Conservation (phyloP, 2,329 filamentous ascomycete genomes). For the Colletotrichum phormii region DNA sequence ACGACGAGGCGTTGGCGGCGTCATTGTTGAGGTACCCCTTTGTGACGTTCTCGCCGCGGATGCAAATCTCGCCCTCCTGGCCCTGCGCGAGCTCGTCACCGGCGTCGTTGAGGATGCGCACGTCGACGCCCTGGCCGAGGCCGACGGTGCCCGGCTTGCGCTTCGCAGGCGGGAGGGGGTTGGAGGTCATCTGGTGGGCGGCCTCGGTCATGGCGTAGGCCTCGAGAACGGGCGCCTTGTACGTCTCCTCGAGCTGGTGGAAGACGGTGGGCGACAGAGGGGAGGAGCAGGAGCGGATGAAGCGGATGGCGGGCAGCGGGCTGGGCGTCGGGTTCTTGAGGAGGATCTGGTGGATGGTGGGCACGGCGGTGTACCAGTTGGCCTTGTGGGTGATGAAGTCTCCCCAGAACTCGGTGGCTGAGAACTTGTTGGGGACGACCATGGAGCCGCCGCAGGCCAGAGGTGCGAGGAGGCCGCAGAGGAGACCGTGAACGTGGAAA, state of each 20-base stretch:
- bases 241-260: constrained; percentile 79
- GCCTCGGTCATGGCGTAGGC: constrained; percentile 96
- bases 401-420: constrained; percentile 83
- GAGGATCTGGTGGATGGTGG: constrained; percentile 91
- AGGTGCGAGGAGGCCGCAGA: constrained; percentile 84
- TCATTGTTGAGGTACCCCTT: constrained; percentile 88
- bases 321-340: constrained; percentile 78
- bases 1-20: constrained; percentile 78
- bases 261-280: constrained; percentile 86
- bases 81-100: constrained; percentile 78
- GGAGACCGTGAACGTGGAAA: constrained; percentile 90
- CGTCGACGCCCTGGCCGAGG: constrained; percentile 83
- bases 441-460: constrained; percentile 82
- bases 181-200: constrained; percentile 86
- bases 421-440: constrained; percentile 83
- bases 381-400: constrained; percentile 80
- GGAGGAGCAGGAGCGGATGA: constrained; percentile 89
- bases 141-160: constrained; percentile 87
- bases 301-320: constrained; percentile 79
- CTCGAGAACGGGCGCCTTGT: constrained; percentile 85
- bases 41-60: constrained; percentile 85
- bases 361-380: constrained; percentile 95
- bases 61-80: constrained; percentile 83
- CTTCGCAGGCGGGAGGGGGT: constrained; percentile 76
- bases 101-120: constrained; percentile 79